Percentiles rank a stretch among this genome's conserved stretches.
Conservation (phyloP, 768 basidiomycete genomes). For the Chalciporus chontae region DNA sequence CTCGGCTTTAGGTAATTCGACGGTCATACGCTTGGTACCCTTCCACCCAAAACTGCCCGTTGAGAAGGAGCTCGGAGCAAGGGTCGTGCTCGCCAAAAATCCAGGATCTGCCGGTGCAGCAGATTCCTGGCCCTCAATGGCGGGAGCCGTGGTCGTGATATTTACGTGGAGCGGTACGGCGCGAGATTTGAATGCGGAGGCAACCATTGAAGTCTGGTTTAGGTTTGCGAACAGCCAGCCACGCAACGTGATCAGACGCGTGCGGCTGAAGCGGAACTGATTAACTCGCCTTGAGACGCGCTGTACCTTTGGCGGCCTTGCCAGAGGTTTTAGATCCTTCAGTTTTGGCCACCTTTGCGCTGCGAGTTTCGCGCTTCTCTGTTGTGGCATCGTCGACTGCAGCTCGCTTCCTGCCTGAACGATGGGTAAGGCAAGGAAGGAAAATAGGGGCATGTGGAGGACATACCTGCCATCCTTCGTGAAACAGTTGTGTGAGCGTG, state of each 20-base stretch:
- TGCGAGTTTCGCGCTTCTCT: constrained; percentile 38
- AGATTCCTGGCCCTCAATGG: constrained; percentile 29
- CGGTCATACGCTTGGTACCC: constrained; percentile 60
- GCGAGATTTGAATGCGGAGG: constrained; percentile 54
- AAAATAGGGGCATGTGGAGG: constrained; percentile 11
- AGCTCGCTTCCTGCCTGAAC: constrained; percentile 43
- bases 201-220: constrained; percentile 42
- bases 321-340: constrained; percentile 30
- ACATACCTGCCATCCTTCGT: constrained; percentile 31
- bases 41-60: constrained; percentile 89
- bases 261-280: neutral
- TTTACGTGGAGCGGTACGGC: constrained; percentile 69
- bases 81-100: constrained; percentile 51
- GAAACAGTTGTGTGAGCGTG: neutral
- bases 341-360: constrained; percentile 51
- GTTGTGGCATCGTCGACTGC: constrained; percentile 33
- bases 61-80: constrained; percentile 57
- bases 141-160: constrained; percentile 63
- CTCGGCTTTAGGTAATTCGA: constrained; percentile 56
- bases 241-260: neutral
- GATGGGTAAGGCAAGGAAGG: neutral
- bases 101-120: constrained; percentile 51
- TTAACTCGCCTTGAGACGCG: constrained; percentile 43
- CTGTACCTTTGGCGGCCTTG: constrained; percentile 37
- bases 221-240: neutral